Evolutionary conservation across 768 basidiomycete genomes (phyloP).

Genomic region (Tylopilus sp.): DNA sequence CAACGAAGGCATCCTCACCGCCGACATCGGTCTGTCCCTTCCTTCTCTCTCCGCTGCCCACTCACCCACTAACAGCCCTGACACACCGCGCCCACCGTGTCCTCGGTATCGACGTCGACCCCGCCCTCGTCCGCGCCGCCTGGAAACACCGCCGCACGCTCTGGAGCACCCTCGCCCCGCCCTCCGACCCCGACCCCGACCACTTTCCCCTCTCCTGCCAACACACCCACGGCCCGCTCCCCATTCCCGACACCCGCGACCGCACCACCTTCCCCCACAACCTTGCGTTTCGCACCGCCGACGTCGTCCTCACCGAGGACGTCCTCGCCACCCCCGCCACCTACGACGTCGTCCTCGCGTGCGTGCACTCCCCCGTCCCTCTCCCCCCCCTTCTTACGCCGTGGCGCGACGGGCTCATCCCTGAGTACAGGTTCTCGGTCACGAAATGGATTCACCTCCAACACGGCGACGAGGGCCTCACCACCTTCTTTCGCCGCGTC

Average conservation of each 20-base stretch:
- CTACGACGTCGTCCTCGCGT: slow-evolving; percentile 84
- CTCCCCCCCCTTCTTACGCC: not conserved
- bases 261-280: slow-evolving; percentile 70
- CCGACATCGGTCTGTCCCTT: slow-evolving; percentile 60
- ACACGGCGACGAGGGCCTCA: slow-evolving; percentile 69
- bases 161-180: slow-evolving; percentile 56
- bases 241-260: slow-evolving; percentile 44
- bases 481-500: slow-evolving; percentile 62
- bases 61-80: slow-evolving; percentile 49
- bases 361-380: not conserved
- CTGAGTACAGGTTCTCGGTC: slow-evolving; percentile 55
- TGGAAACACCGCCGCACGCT: slow-evolving; percentile 68
- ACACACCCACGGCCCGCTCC: slow-evolving; percentile 72
- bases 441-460: slow-evolving; percentile 94
- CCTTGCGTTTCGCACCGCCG: slow-evolving; percentile 61
- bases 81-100: slow-evolving; percentile 59
- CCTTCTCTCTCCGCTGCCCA: not conserved
- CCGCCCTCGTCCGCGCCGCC: slow-evolving; percentile 65
- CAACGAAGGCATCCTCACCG: slow-evolving; percentile 83
- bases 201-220: slow-evolving; percentile 80
- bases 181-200: slow-evolving; percentile 22
- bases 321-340: slow-evolving; percentile 53
- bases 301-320: slow-evolving; percentile 65
- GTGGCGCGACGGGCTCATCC: too few relatives aligned
- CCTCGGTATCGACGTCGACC: slow-evolving; percentile 84